A percentile compares a stretch with the other conserved stretches of the same genome.
Evolutionary conservation across 2,329 filamentous ascomycete species (phyloP).

Genomic region (Trichoderma atroviride): DNA sequence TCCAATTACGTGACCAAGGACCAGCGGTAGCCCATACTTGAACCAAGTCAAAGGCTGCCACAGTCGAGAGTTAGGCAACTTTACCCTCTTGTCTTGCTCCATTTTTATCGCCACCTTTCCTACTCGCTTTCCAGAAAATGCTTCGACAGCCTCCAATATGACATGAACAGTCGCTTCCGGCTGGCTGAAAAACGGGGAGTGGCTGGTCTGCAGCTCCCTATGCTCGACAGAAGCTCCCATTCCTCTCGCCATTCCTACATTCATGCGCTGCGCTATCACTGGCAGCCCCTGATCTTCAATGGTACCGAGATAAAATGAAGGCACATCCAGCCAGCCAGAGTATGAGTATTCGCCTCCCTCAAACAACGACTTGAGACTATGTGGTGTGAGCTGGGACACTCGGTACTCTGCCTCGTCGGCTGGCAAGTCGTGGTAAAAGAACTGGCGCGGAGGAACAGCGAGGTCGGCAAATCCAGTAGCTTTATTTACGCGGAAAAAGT

Average conservation of each 20-base stretch:
- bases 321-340: slow-evolving; percentile 15
- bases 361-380: slow-evolving; percentile 6
- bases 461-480: slow-evolving; percentile 10
- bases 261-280: slow-evolving; percentile 5
- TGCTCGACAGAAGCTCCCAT: slow-evolving; percentile 11
- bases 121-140: not conserved
- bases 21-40: slow-evolving; percentile 1
- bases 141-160: slow-evolving; percentile 5
- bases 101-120: not conserved
- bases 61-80: not conserved
- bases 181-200: slow-evolving; percentile 8
- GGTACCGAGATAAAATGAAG: slow-evolving; percentile 3
- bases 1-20: slow-evolving; percentile 1
- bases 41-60: slow-evolving; percentile 7
- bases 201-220: slow-evolving; percentile 10
- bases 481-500: not conserved
- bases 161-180: slow-evolving; percentile 2
- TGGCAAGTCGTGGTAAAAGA: slow-evolving; percentile 7
- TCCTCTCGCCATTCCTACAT: slow-evolving; percentile 7
- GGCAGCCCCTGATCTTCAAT: not conserved
- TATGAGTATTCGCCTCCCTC: slow-evolving; percentile 1
- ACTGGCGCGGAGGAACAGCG: not conserved
- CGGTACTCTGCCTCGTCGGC: slow-evolving; percentile 10
- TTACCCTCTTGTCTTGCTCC: not conserved
- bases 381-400: not conserved